phyloP scores from a whole-genome alignment of 257 asterid genomes.

The Scutellaria barbata region DNA sequence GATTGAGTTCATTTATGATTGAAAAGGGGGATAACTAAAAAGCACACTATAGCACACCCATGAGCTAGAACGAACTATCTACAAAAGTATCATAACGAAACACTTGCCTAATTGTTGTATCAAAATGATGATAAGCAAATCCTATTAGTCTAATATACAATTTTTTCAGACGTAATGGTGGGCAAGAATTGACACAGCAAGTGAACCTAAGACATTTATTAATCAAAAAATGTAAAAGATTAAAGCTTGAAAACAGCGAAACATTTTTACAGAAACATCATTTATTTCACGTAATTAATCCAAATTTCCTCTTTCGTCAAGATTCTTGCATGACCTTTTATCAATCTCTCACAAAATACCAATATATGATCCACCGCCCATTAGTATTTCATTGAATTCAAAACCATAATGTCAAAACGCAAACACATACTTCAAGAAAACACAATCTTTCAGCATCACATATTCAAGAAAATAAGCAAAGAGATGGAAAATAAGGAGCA shows the following conservation, averaged over 20 bases:
- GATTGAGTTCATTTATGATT: conserved; percentile 18
- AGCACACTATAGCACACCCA: conserved; percentile 15
- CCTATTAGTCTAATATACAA: neutral
- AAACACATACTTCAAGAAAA: neutral
- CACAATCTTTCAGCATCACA: conserved; percentile 9
- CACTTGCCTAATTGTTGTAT: neutral
- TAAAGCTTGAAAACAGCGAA: neutral
- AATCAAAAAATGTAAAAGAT: neutral
- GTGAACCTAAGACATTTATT: conserved; percentile 7
- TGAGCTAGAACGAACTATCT: neutral
- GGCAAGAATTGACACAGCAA: neutral
- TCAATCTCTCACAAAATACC: neutral
- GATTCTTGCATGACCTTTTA: neutral
- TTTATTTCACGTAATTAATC: conserved; percentile 18
- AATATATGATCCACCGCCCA: neutral
- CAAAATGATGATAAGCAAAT: conserved; percentile 27
- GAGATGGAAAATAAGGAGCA: conserved; percentile 46
- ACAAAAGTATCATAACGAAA: neutral
- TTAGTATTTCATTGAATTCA: neutral
- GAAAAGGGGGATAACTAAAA: neutral
- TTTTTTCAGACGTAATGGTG: neutral
- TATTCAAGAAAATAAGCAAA: conserved; percentile 1
- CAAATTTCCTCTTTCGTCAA: neutral
- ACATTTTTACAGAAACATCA: neutral
- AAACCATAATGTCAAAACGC: conserved; percentile 2